Base-by-base conservation (phyloP, 257 asterid species). In the Linderniella brevidens region DNA sequence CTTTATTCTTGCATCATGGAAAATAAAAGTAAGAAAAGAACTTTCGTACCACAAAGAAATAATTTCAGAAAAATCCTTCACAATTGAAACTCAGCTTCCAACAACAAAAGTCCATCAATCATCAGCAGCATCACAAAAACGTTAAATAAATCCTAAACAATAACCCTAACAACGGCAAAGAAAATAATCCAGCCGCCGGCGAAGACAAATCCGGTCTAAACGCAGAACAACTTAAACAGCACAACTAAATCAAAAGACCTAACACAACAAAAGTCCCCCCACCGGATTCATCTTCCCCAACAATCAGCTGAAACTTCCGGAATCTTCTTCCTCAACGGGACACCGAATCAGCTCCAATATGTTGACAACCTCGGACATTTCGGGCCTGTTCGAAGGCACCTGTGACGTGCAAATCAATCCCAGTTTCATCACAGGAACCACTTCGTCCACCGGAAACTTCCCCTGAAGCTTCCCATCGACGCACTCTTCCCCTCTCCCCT, bases 351-450 rank as follows among this genome's bases (percentile, higher is more conserved):
- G 69, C 72, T 83, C 94, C 79, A 83, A 58, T 49, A 83, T 79
- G 67, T 74, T 79, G 37, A 83, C 82, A n/a, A 74, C 94, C 62
- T 83, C 94, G 0, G 72, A 65, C 94, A 83, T 83, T 37, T 79
- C 85, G 0, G 94, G 94, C 54, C 94, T 51, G 65, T 72, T 73
- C 8, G 94, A 83, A 11, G 94, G 94, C 53, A 83, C 92, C 41
- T 77, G 94, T 1, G 92, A 83, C 4, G 92, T 83, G 64, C 94
- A 83, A 41, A 83, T 70, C 53, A 83, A 50, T 3, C 92, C 94
- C 16, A 83, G 54, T 47, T 83, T 83, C 64, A 79, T 67, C 38
- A 79, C 80, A 7, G 92, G 92, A 53, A 83, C 72, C 17, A 68
- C 88, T 68, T 77, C 92, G 48, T 83, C 94, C 0, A 58, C 73